These are phyloP conservation scores for Bidens hawaiensis DNA, from an alignment of 140 eudicot genomes.

Conservation along the genomic window DNA sequence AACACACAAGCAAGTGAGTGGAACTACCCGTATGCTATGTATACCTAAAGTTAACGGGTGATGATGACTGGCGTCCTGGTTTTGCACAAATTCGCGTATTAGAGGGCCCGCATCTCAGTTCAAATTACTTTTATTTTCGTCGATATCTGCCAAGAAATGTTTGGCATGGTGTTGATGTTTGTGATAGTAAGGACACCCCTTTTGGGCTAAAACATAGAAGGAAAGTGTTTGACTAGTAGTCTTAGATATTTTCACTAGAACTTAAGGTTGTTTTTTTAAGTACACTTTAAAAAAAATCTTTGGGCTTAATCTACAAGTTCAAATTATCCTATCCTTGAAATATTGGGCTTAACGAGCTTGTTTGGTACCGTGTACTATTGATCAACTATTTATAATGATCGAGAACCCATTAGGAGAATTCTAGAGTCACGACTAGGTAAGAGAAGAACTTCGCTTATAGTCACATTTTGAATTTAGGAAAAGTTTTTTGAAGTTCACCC, in stretches of 20 bases:
- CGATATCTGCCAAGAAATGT: constrained; percentile 48
- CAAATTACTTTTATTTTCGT: constrained; percentile 44
- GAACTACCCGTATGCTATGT: constrained; percentile 49
- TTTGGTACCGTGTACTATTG: too few relatives aligned
- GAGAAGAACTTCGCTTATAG: too few relatives aligned
- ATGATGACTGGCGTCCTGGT: constrained; percentile 76
- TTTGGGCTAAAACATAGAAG: constrained; percentile 44
- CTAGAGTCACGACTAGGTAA: too few relatives aligned
- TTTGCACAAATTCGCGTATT: constrained; percentile 49
- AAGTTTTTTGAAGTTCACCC: too few relatives aligned
- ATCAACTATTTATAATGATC: too few relatives aligned
- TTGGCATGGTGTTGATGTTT: constrained; percentile 54
- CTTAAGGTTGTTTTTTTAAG: constrained; percentile 7
- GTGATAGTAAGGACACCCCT: constrained; percentile 41
- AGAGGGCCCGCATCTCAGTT: constrained; percentile 46
- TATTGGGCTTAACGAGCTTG: too few relatives aligned
- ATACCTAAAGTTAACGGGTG: constrained; percentile 44
- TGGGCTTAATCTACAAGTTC: background rate
- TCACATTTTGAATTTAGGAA: too few relatives aligned
- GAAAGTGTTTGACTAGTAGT: constrained; percentile 31
- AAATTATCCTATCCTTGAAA: background rate
- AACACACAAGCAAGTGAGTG: constrained; percentile 47
- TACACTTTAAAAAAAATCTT: background rate
- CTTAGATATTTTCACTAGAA: background rate
- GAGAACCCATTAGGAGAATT: too few relatives aligned